phyloP scores from a whole-genome alignment of 1,284 basidiomycete species.

The Apiotrichum domesticum region DNA sequence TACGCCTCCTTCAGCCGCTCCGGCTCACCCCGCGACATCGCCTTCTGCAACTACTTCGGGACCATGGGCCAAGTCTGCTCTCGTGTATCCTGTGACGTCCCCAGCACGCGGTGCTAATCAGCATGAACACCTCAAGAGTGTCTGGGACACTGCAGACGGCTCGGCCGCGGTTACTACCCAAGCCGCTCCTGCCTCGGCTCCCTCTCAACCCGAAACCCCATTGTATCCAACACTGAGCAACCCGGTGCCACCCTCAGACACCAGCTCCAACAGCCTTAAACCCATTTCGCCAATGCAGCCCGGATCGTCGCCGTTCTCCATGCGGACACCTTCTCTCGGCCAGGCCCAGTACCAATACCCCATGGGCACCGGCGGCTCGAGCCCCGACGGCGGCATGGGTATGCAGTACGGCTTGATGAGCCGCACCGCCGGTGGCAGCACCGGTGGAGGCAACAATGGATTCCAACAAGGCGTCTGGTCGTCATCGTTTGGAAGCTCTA shows the following conservation, averaged over 20 bases:
- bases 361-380: slow-evolving; percentile 14
- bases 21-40: slow-evolving; percentile 16
- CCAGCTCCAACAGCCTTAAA: slow-evolving; percentile 14
- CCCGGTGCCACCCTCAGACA: slow-evolving; percentile 16
- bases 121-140: slow-evolving; percentile 37
- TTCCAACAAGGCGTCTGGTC: slow-evolving; percentile 35
- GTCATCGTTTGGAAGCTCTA: slow-evolving; percentile 29
- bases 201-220: slow-evolving; percentile 24
- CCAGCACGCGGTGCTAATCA: slow-evolving; percentile 23
- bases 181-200: slow-evolving; percentile 3
- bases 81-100: slow-evolving; percentile 23
- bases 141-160: slow-evolving; percentile 28
- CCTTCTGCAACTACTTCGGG: slow-evolving; percentile 11
- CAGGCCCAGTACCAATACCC: slow-evolving; percentile 8
- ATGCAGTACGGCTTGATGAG: slow-evolving; percentile 21
- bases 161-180: slow-evolving; percentile 5
- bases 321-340: slow-evolving; percentile 2
- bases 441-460: slow-evolving; percentile 10
- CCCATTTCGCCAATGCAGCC: slow-evolving; percentile 18
- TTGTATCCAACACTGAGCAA: slow-evolving; percentile 40
- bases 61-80: slow-evolving; percentile 30
- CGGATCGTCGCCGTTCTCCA: slow-evolving; percentile 3
- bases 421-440: slow-evolving; percentile 8
- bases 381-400: slow-evolving; percentile 16
- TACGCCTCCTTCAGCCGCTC: slow-evolving; percentile 21